These are phyloP conservation scores for Carpinus fangiana DNA, from an alignment of 306 rosid species.

Conservation along the genomic window DNA sequence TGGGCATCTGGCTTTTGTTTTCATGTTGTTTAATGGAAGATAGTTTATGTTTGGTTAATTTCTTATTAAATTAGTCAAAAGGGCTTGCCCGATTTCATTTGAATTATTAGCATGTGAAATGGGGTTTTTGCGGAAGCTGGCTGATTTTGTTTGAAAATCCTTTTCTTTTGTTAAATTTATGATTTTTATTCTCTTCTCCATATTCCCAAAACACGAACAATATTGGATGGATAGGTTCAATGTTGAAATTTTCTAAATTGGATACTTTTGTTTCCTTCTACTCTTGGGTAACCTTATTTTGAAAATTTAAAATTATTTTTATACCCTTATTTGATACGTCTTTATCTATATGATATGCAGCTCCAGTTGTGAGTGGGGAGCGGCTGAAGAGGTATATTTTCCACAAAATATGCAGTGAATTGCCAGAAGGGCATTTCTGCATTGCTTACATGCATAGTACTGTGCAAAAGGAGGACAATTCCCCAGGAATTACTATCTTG, in stretches of 20 bases:
- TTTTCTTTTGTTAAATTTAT: not conserved
- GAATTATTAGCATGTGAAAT: not conserved
- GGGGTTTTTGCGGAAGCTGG: not conserved
- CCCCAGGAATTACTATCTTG: constrained; percentile 88
- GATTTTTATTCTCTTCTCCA: not conserved
- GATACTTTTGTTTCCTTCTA: not conserved
- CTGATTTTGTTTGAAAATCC: not conserved
- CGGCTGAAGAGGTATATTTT: constrained; percentile 75
- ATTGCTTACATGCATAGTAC: constrained; percentile 80
- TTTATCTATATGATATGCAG: constrained; percentile 51
- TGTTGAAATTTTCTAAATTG: not conserved
- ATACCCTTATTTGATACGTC: constrained; percentile 16
- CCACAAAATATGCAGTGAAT: constrained; percentile 70
- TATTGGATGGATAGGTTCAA: not conserved
- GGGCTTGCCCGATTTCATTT: not conserved
- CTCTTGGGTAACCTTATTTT: not conserved
- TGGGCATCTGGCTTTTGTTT: not conserved
- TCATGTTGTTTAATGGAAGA: not conserved
- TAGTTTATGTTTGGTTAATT: not conserved
- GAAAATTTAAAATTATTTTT: constrained; percentile 6
- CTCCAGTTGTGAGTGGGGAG: constrained; percentile 70
- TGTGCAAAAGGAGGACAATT: constrained; percentile 85
- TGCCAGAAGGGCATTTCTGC: constrained; percentile 76
- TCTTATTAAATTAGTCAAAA: not conserved
- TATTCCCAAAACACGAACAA: not conserved